phyloP scores from a whole-genome alignment of 202 grass and related monocot genomes.

The Panicum virgatum region DNA sequence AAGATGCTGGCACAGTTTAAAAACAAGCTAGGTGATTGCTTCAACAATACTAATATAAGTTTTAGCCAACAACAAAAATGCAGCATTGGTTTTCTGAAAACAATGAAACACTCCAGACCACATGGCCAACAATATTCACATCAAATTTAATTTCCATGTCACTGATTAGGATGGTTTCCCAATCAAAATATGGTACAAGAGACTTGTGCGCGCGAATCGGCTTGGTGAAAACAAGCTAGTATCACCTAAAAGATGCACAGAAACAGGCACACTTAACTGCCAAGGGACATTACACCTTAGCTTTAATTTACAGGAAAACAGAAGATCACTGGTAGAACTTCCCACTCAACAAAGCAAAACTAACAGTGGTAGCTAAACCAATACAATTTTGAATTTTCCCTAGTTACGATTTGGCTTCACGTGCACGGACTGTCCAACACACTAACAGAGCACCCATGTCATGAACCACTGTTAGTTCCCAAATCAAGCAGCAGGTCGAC shows the following conservation, averaged over 20 bases:
- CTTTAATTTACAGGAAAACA: neutral
- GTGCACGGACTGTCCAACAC: neutral
- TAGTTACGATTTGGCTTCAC: neutral
- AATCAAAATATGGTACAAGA: neutral
- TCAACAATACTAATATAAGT: neutral
- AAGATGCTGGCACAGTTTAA: constrained; percentile 8
- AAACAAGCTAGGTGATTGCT: neutral
- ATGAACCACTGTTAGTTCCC: neutral
- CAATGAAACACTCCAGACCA: neutral
- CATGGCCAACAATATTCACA: neutral
- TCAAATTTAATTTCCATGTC: neutral
- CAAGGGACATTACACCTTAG: neutral
- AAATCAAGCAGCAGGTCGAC: neutral
- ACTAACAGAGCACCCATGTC: neutral
- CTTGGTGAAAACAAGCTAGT: neutral
- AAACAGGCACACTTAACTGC: neutral
- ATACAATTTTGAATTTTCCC: neutral
- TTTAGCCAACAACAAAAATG: neutral
- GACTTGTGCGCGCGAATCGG: neutral
- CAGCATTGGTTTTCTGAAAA: neutral
- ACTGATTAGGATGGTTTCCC: neutral
- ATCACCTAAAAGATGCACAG: neutral
- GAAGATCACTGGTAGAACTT: neutral
- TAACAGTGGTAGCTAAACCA: neutral
- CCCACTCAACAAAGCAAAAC: neutral